Evolutionary conservation across 2,329 filamentous ascomycete genomes (phyloP), one percentile per base, ranked within the genome.

Genomic region (Colletotrichum limetticola): DNA sequence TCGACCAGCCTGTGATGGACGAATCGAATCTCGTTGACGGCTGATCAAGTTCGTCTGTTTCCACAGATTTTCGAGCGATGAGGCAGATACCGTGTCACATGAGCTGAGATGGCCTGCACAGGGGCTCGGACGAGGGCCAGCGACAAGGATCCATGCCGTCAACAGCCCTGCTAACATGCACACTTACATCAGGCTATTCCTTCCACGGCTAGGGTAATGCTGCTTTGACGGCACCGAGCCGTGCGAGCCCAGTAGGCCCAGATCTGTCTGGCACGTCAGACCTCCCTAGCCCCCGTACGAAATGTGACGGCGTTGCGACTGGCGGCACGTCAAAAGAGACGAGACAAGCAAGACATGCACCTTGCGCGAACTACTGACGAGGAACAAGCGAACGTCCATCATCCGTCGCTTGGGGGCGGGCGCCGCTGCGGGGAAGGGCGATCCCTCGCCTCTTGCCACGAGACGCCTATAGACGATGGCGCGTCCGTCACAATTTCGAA

Each of bases 41-140:
- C 22, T 37, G 55, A 66, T 71, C 66, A 22, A 70, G 71, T 71
- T 73, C 71, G 66, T 73, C 71, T 62, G 66, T 73, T 72, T 72
- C 66, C 71, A 60, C 59, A 70, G 66, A 71, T 61, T 72, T 22
- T 65, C 60, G n/a, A 56, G 46, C 55, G 60, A 65, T 72, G 66
- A 73, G 71, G 71, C 67, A 73, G 56, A 71, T 61, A 55, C 35
- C 52, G 71, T 73, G 37, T 71, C 71, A 73, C 65, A 49, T 73
- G 71, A 66, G 60, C 70, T 61, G 66, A 65, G 46, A 69, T 70
- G 49, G 37, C 67, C 61, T 65, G 61, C 52, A 59, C 37, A 57
- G 52, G 71, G 67, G 60, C 49, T 62, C 35, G 55, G 55, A 69
- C 46, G 53, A 42, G 56, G 52, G 26, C 46, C 66, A 14, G 57